phyloP scores from a whole-genome alignment of 225 moss, liverwort and hornwort species.

The Physcomitrium patens region DNA sequence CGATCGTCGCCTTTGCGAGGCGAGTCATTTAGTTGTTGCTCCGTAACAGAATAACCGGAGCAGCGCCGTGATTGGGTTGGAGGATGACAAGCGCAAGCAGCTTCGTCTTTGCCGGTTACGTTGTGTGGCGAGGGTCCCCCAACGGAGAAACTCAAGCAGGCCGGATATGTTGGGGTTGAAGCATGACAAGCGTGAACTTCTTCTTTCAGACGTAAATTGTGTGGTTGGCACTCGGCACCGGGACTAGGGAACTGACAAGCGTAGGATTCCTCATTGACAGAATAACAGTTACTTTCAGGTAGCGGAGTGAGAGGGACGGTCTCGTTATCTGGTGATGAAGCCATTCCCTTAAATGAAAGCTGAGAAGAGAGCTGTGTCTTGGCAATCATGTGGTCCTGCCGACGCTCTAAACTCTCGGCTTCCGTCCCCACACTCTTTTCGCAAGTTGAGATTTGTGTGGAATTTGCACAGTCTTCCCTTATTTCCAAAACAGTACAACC shows the following conservation, averaged over 20 bases:
- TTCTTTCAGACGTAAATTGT: slow-evolving; percentile 15
- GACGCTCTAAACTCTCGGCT: slow-evolving; percentile 20
- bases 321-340: slow-evolving; percentile 26
- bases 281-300: slow-evolving; percentile 23
- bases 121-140: no score
- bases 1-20: slow-evolving; percentile 13
- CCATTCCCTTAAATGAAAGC: slow-evolving; percentile 34
- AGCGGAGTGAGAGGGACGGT: slow-evolving; percentile 29
- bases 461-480: slow-evolving; percentile 23
- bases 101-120: background rate
- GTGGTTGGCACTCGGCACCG: slow-evolving; percentile 15
- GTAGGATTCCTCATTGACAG: slow-evolving; percentile 28
- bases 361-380: slow-evolving; percentile 24
- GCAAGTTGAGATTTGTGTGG: slow-evolving; percentile 36
- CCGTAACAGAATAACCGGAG: background rate
- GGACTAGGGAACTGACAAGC: slow-evolving; percentile 2
- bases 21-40: slow-evolving; percentile 19
- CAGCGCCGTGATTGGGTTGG: background rate
- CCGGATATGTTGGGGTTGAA: background rate
- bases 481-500: slow-evolving; percentile 41
- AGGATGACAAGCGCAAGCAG: slow-evolving; percentile 6
- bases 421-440: slow-evolving; percentile 50
- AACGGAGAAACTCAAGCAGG: no score
- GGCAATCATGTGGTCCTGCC: background rate
- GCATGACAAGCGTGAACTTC: slow-evolving; percentile 14